Evolutionary conservation across 768 basidiomycete species (phyloP).

Genomic region (Phlebiopsis flavidoalba): DNA sequence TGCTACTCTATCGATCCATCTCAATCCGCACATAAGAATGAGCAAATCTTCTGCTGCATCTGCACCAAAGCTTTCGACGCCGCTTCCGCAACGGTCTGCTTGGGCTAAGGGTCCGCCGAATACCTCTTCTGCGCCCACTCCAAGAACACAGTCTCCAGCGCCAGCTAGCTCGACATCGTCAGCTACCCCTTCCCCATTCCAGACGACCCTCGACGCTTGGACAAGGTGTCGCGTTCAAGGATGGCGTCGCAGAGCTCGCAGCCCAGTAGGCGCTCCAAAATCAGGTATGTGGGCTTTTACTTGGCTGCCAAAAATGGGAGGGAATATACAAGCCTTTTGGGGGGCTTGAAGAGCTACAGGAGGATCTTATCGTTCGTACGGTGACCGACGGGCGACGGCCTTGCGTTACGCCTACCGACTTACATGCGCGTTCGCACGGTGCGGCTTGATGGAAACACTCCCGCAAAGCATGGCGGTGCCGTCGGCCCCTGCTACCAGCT

Average conservation of each 20-base stretch:
- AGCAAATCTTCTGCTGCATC: constrained; percentile 83
- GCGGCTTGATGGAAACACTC: background rate
- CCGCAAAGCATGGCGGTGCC: background rate
- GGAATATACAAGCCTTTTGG: background rate
- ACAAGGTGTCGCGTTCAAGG: constrained; percentile 69
- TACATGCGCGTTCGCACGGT: constrained; percentile 3
- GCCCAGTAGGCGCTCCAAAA: constrained; percentile 59
- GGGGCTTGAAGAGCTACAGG: constrained; percentile 3
- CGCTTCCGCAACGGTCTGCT: constrained; percentile 78
- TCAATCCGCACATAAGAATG: constrained; percentile 54
- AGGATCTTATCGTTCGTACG: background rate
- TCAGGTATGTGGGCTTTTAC: constrained; percentile 40
- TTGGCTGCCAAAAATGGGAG: background rate
- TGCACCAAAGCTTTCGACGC: constrained; percentile 65
- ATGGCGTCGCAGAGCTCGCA: constrained; percentile 69
- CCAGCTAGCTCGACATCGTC: constrained; percentile 36
- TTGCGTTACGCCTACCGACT: constrained; percentile 1
- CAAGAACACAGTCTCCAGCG: constrained; percentile 76
- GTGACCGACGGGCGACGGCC: background rate
- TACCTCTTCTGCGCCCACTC: constrained; percentile 48
- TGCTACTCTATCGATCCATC: background rate
- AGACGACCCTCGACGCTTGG: constrained; percentile 73
- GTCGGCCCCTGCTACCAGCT: background rate
- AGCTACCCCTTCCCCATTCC: constrained; percentile 56
- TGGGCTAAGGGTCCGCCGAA: constrained; percentile 88